phyloP scores from a whole-genome alignment of 331 rosid species.

The Quercus lobata region DNA sequence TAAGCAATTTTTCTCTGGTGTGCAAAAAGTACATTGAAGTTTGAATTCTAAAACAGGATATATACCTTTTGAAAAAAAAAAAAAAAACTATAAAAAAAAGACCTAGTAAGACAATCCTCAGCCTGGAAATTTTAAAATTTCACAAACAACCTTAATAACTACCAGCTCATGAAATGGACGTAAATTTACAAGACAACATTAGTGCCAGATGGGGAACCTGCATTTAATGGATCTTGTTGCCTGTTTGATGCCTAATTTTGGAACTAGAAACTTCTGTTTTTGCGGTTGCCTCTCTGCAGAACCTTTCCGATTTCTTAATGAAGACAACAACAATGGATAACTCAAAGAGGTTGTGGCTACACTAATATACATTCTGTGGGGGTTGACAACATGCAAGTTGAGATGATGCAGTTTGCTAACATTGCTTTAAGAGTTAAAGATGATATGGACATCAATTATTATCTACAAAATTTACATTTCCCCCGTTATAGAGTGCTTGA shows the following conservation, averaged over 20 bases:
- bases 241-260: neutral
- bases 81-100: too few relatives aligned
- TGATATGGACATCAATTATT: slow-evolving; percentile 12
- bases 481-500: slow-evolving; percentile 10
- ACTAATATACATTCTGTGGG: neutral
- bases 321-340: too few relatives aligned
- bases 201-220: neutral
- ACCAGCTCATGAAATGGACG: neutral
- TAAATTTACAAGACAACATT: neutral
- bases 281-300: too few relatives aligned
- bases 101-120: too few relatives aligned
- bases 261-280: too few relatives aligned
- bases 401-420: neutral
- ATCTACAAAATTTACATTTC: slow-evolving; percentile 32
- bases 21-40: too few relatives aligned
- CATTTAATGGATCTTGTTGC: neutral
- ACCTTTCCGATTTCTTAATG: too few relatives aligned
- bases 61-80: too few relatives aligned
- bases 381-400: neutral
- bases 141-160: neutral
- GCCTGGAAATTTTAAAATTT: neutral
- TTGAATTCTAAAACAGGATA: too few relatives aligned
- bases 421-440: slow-evolving; percentile 16
- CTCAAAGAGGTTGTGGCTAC: too few relatives aligned
- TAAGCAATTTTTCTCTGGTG: too few relatives aligned